Conservation (phyloP, 768 basidiomycete species). For the Podaxis sp. region DNA sequence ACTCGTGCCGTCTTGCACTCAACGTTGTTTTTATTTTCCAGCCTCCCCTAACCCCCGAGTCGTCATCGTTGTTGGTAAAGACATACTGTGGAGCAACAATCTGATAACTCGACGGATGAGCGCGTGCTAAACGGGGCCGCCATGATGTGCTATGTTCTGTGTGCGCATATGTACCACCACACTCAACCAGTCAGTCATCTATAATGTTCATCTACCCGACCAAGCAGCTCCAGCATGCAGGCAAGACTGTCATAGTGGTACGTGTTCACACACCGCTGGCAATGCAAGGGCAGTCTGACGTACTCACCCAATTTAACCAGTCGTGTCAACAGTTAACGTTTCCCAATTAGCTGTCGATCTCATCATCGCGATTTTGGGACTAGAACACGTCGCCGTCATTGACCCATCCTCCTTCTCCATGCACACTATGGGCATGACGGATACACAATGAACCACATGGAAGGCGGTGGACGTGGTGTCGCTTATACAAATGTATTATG, state of each 20-base stretch:
- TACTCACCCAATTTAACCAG: slow-evolving; percentile 38
- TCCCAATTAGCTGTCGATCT: slow-evolving; percentile 78
- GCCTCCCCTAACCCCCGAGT: too few relatives aligned
- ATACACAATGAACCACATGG: too few relatives aligned
- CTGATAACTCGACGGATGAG: not conserved
- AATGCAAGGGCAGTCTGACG: slow-evolving; percentile 13
- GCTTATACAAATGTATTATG: too few relatives aligned
- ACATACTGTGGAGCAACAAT: not conserved
- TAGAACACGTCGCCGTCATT: slow-evolving; percentile 60
- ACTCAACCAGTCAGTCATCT: not conserved
- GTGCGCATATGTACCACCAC: not conserved
- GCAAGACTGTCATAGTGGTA: slow-evolving; percentile 46
- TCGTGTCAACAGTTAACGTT: slow-evolving; percentile 81
- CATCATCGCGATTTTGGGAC: slow-evolving; percentile 61
- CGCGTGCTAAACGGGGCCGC: slow-evolving; percentile 4
- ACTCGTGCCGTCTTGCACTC: too few relatives aligned
- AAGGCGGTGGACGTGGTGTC: too few relatives aligned
- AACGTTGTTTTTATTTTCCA: too few relatives aligned
- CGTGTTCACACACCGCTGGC: slow-evolving; percentile 16
- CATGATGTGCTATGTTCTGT: not conserved
- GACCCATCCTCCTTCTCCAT: too few relatives aligned
- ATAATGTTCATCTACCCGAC: slow-evolving; percentile 38
- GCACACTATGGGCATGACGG: too few relatives aligned
- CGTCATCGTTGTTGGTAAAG: slow-evolving; percentile 4
- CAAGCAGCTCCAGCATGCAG: slow-evolving; percentile 24